A percentile compares a stretch with the other conserved stretches of the same genome.
Evolutionary conservation across 768 basidiomycete genomes (phyloP).

Genomic region (Rossbeevera mucosa): DNA sequence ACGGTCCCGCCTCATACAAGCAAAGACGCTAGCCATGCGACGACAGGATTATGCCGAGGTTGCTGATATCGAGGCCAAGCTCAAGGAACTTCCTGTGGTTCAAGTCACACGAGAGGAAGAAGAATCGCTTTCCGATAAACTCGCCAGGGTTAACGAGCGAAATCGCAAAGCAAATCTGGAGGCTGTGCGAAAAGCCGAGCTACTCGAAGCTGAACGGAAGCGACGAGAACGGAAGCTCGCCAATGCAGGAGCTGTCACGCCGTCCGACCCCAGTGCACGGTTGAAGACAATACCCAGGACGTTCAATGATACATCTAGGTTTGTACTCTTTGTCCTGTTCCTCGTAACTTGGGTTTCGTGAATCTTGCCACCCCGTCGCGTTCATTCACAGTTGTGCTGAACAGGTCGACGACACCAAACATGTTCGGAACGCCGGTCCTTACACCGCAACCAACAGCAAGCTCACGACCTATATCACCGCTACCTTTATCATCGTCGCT

Average conservation of each 20-base stretch:
- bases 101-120: conserved; percentile 23
- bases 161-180: conserved; percentile 85
- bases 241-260: conserved; percentile 37
- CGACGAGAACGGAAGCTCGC: conserved; percentile 60
- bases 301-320: conserved; percentile 62
- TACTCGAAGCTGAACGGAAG: conserved; percentile 64
- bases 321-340: conserved; percentile 18
- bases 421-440: conserved; percentile 43
- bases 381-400: conserved; percentile 6
- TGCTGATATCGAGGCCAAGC: conserved; percentile 54
- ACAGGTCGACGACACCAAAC: conserved; percentile 43
- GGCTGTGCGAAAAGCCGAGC: conserved; percentile 71
- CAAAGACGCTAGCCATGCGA: conserved; percentile 67
- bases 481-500: conserved; percentile 23
- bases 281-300: conserved; percentile 60
- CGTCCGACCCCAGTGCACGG: conserved; percentile 61
- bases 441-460: conserved; percentile 24
- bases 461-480: conserved; percentile 36
- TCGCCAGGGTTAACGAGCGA: conserved; percentile 83
- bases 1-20: conserved; percentile 62
- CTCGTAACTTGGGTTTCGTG: conserved; percentile 17
- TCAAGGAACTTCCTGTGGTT: conserved; percentile 46
- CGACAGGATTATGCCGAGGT: conserved; percentile 69
- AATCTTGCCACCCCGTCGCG: conserved; percentile 9
- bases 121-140: conserved; percentile 40